Percentiles rank a stretch among this genome's conserved stretches.
phyloP scores from a whole-genome alignment of 2,329 filamentous ascomycete species.

The Aureobasidium sp. region DNA sequence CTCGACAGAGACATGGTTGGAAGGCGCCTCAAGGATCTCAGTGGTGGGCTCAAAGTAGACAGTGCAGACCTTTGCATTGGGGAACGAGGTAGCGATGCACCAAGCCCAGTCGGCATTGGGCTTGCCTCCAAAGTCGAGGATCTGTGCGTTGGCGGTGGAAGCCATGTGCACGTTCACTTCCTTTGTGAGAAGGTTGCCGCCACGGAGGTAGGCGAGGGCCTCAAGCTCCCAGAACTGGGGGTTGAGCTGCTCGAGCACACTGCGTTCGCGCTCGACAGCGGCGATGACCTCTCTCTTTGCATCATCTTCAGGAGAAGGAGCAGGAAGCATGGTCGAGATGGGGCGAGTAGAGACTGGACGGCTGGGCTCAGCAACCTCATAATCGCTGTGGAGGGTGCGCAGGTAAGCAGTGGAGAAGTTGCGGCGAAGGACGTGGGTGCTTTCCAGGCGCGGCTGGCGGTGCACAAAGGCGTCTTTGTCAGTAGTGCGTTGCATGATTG shows the following conservation, averaged over 20 bases:
- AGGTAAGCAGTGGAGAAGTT: constrained; percentile 62
- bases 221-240: constrained; percentile 55
- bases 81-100: constrained; percentile 81
- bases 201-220: constrained; percentile 52
- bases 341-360: constrained; percentile 36
- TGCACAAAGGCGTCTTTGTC: constrained; percentile 76
- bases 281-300: constrained; percentile 26
- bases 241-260: constrained; percentile 64
- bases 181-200: constrained; percentile 51
- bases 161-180: constrained; percentile 37
- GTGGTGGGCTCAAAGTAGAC: constrained; percentile 45
- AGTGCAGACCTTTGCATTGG: constrained; percentile 77
- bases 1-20: constrained; percentile 71
- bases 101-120: constrained; percentile 90
- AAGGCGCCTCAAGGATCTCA: constrained; percentile 68
- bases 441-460: constrained; percentile 76
- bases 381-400: constrained; percentile 77
- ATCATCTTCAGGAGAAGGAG: constrained; percentile 20
- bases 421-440: constrained; percentile 73
- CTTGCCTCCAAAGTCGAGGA: constrained; percentile 82
- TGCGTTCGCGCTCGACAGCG: constrained; percentile 62
- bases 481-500: constrained; percentile 54
- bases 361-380: constrained; percentile 55
- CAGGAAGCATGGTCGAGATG: constrained; percentile 36
- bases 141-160: constrained; percentile 44